Evolutionary conservation across 2,329 filamentous ascomycete genomes (phyloP).

Genomic region (Hortaea sp.): DNA sequence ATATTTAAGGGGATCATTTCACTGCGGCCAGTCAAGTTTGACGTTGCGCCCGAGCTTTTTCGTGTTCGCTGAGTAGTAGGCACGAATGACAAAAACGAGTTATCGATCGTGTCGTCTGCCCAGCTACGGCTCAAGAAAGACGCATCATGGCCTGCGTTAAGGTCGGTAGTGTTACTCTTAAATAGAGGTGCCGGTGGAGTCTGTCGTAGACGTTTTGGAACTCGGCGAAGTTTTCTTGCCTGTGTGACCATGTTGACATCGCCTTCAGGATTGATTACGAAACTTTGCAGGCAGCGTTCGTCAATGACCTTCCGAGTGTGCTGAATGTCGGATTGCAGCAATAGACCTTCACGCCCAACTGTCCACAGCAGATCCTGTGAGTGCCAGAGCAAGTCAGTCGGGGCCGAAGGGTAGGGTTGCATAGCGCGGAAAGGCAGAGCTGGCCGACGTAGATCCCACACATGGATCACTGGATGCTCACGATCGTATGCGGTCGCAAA

Average conservation of each 20-base stretch:
- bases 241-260: constrained; percentile 47
- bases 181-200: constrained; percentile 1
- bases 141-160: constrained; percentile 26
- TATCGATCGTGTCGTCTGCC: constrained; percentile 48
- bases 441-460: constrained; percentile 56
- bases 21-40: not conserved
- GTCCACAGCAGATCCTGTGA: constrained; percentile 57
- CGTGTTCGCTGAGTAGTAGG: constrained; percentile 10
- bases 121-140: constrained; percentile 30
- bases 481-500: constrained; percentile 53
- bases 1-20: constrained; percentile 13
- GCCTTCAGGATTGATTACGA: constrained; percentile 48
- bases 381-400: constrained; percentile 54
- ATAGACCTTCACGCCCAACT: constrained; percentile 50
- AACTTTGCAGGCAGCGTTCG: constrained; percentile 45
- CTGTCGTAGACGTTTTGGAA: constrained; percentile 4
- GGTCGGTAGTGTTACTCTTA: constrained; percentile 2
- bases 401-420: constrained; percentile 43
- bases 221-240: constrained; percentile 35
- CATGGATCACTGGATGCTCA: constrained; percentile 49
- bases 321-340: constrained; percentile 53
- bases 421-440: constrained; percentile 54
- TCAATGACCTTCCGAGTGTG: constrained; percentile 50
- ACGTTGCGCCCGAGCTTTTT: not conserved
- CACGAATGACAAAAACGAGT: constrained; percentile 40